Evolutionary conservation across 1,284 basidiomycete species (phyloP), one percentile per base, ranked within the genome.

Genomic region (Ustilago nuda): DNA sequence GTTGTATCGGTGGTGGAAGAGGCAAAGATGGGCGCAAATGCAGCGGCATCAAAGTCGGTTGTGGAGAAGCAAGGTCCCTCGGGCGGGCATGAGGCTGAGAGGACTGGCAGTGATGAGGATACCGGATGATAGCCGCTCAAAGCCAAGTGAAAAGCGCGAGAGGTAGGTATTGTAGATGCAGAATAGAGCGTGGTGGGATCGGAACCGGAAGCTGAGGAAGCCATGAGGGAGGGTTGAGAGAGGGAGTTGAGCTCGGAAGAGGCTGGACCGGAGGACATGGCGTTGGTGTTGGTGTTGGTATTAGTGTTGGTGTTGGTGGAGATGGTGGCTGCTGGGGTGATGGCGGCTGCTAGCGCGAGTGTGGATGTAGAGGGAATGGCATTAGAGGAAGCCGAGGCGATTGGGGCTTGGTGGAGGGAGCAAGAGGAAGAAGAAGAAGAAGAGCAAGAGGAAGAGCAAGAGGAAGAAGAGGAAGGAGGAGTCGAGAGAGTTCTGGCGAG

Each of bases 51-150:
- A 50, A 75, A 71, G 41, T 66, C 60, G n/a, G 59, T 53, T n/a
- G 60, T 60, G 41, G 67, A 48, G 45, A 70, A 70, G 15, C 64
- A 64, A 17, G 66, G 60, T 9, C 67, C 63, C 19, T 75, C 72
- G 19, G 72, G 72, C 3, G 72, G 72, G 39, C 72, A 70, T 0
- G 73, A 72, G 8, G 73, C 56, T 30, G 62, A 61, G 12, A 66
- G 19, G 36, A 62, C 66, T 50, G 43, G 54, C 17, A 61, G 35
- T 1, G 67, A 12, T 3, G 64, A 59, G 4, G 70, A 19, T 27
- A n/a, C 63, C 41, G n/a, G 46, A n/a, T 27, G 23, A 39, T 66
- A 71, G 37, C 19, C 54, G 19, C 55, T 58, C 7, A 75, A 41
- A 13, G 54, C 66, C 56, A 62, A 62, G 39, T 75, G 61, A 48